Evolutionary conservation across 805 yeast genomes (phyloP), one percentile per base, ranked within the genome.

Genomic region (Spathaspora girioi): DNA sequence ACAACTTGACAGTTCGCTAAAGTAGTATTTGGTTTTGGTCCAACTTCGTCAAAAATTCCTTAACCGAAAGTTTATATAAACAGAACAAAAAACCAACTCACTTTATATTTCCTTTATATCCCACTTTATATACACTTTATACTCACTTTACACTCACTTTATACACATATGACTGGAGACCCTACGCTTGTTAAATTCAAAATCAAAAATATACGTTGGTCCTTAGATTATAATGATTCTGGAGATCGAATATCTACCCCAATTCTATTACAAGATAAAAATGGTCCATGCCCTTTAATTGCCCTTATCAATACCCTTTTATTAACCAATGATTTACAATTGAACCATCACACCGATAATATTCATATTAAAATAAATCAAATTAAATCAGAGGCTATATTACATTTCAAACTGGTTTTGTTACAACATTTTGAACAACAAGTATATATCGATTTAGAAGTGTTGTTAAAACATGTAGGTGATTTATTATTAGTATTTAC

Each of bases 201-300:
- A 6, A 50, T 55, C 14, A 55, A 53, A 38, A 27, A 53, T 17
- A 47, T 55, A 14, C 17, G 48, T 18, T 55, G 58, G 58, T 31
- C 56, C 1, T 47, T 49, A 10, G 54, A 51, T 12, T 55, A 47
- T 23, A 15, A 35, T 12, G 41, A 41, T 35, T 26, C 41, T 12
- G 50, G 45, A 20, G 54, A 70, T 56, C 38, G 23, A n/a, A 38
- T 12, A 18, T 66, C 67, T 45, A 76, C 84, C 51, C 82, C 82
- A 42, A 81, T 91, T 32, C 69, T 92, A 3, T 67, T 89, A 18
- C 97, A 91, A 69, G 88, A 89, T 55, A 74, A 70, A 46, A 89
- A 90, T 61, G 97, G 97, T 0, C 96, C 97, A 0, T 91, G 97
- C 63, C 96, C 96, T 1, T 66, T 92, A 38, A 77, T 92, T 12